Conservation (phyloP, 345 rosid genomes). For the Heritiera littoralis region DNA sequence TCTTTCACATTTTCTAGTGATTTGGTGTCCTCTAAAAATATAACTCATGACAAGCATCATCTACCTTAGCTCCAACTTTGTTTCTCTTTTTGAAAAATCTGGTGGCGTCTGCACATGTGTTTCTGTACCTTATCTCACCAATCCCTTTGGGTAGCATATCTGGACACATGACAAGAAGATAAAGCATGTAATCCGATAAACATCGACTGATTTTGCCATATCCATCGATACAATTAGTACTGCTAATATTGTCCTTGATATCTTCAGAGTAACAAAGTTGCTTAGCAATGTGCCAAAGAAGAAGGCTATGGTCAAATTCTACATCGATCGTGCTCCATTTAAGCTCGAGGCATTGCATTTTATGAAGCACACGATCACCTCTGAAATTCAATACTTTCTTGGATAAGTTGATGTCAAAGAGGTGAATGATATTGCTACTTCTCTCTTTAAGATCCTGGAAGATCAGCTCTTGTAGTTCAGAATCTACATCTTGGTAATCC, state of each 20-base stretch:
- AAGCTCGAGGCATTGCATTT: neutral
- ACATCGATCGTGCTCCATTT: conserved; percentile 23
- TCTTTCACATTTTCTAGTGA: too few relatives aligned
- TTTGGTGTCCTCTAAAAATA: too few relatives aligned
- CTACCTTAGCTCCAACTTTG: neutral
- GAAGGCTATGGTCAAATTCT: conserved; percentile 28
- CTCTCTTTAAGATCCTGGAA: neutral
- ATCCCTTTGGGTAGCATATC: conserved; percentile 15
- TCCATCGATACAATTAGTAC: neutral
- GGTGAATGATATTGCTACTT: neutral
- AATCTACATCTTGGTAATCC: neutral
- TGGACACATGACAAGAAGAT: conserved; percentile 3
- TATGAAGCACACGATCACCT: conserved; percentile 23
- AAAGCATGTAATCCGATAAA: conserved; percentile 29
- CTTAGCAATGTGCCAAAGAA: conserved; percentile 35
- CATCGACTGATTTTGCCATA: neutral
- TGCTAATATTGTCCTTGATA: neutral
- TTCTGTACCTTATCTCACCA: conserved; percentile 13
- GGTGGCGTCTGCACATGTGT: neutral
- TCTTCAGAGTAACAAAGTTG: conserved; percentile 3
- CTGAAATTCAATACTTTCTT: conserved; percentile 7
- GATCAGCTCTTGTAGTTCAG: neutral
- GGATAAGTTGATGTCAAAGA: neutral
- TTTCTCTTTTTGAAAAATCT: neutral
- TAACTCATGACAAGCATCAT: neutral